Conservation (phyloP, 768 basidiomycete species). For the Psilocybe azurescens region DNA sequence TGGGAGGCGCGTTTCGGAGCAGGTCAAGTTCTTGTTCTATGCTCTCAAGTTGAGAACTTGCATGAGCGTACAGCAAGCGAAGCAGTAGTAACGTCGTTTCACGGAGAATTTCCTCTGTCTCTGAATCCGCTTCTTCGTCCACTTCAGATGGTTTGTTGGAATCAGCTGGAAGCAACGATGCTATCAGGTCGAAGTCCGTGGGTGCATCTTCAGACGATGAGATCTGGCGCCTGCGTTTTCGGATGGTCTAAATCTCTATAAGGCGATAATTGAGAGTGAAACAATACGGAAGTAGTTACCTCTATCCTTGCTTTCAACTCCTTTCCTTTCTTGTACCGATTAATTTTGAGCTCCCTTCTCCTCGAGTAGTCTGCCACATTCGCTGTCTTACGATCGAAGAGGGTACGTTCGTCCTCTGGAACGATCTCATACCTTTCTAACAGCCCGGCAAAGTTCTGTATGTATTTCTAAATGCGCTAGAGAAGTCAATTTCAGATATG, state of each 20-base stretch:
- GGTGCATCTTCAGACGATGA: slow-evolving; percentile 34
- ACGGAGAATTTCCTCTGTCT: slow-evolving; percentile 69
- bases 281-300: slow-evolving; percentile 40
- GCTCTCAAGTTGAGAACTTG: slow-evolving; percentile 68
- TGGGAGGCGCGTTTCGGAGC: slow-evolving; percentile 57
- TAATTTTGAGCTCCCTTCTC: slow-evolving; percentile 88
- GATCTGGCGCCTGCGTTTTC: slow-evolving; percentile 55
- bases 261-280: neutral
- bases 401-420: slow-evolving; percentile 58
- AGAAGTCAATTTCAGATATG: slow-evolving; percentile 23
- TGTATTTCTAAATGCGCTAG: slow-evolving; percentile 47
- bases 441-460: slow-evolving; percentile 49
- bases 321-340: slow-evolving; percentile 88
- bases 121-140: slow-evolving; percentile 57
- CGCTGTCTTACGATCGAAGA: slow-evolving; percentile 56
- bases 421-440: slow-evolving; percentile 74
- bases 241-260: slow-evolving; percentile 47
- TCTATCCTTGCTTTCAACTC: slow-evolving; percentile 74
- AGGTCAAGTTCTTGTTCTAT: slow-evolving; percentile 77
- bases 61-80: slow-evolving; percentile 72
- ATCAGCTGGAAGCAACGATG: slow-evolving; percentile 58
- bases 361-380: slow-evolving; percentile 67
- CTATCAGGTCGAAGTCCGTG: slow-evolving; percentile 67
- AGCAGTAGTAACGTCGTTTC: slow-evolving; percentile 74
- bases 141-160: slow-evolving; percentile 27